These are phyloP conservation scores for Saxophila tyrrhenica DNA, from an alignment of 495 filamentous ascomycete species.

Conservation along the genomic window DNA sequence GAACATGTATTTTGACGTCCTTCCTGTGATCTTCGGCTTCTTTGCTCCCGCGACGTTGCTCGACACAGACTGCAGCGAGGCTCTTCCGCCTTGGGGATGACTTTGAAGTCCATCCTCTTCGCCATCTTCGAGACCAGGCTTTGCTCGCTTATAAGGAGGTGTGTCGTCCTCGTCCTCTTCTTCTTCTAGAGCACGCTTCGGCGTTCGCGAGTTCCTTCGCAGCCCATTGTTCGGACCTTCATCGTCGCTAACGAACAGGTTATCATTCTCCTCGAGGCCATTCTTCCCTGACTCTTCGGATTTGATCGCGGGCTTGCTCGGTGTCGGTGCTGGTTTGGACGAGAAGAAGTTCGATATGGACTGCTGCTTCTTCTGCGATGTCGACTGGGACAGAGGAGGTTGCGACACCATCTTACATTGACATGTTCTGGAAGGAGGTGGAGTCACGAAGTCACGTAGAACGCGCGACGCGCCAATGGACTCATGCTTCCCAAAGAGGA, in stretches of 20 bases:
- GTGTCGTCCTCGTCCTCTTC: slow-evolving; percentile 30
- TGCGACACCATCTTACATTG: background rate
- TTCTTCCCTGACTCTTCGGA: no score
- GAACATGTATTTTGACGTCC: slow-evolving; percentile 42
- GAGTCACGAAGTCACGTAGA: background rate
- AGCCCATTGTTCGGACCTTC: slow-evolving; percentile 5
- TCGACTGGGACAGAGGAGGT: background rate
- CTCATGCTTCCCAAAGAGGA: background rate
- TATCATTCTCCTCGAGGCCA: background rate
- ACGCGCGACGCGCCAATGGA: background rate
- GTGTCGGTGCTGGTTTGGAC: slow-evolving; percentile 40
- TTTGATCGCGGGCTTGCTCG: slow-evolving; percentile 9
- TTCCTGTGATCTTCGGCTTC: slow-evolving; percentile 22
- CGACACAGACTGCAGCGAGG: slow-evolving; percentile 1
- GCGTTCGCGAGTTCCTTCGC: slow-evolving; percentile 10
- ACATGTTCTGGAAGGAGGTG: background rate
- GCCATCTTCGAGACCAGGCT: slow-evolving; percentile 7
- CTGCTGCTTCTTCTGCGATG: slow-evolving; percentile 55
- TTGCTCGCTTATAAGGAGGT: slow-evolving; percentile 33
- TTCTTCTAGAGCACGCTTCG: slow-evolving; percentile 39
- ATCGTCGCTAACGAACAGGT: slow-evolving; percentile 7
- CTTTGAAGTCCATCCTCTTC: slow-evolving; percentile 19
- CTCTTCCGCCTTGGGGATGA: background rate
- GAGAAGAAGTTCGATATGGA: slow-evolving; percentile 83
- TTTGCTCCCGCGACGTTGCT: slow-evolving; percentile 15